Evolutionary conservation across 331 rosid genomes (phyloP), one percentile per base, ranked within the genome.

Genomic region (Rosa hybrid): DNA sequence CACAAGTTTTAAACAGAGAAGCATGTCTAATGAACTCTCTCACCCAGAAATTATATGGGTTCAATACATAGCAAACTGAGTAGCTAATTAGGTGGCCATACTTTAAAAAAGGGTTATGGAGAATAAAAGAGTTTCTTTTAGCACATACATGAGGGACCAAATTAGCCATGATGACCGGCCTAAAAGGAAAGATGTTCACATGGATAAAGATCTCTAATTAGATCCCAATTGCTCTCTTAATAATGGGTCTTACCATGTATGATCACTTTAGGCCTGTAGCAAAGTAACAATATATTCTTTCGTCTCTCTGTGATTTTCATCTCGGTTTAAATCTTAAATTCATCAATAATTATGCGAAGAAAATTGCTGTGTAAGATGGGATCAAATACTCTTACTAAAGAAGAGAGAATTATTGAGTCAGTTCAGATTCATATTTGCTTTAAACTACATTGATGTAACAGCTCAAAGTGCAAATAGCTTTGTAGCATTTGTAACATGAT

Each of bases 131-230:
- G 74, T 12, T 70, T 39, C 74, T 68, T 68, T 46, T 21, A 10
- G 42, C 49, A 71, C 49, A 68, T 50, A 6, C 45, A 38, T 2
- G 78, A 23, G 86, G 81, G 78, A 74, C 81, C 75, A 83, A 79
- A 74, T 30, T 69, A 48, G 69, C 30, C 59, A 79, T 75, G 86
- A 79, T 75, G 54, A 48, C 49, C 34, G 77, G 16, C 51, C 62
- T 42, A 39, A 59, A 79, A 64, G 42, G 77, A 44, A 69, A 79
- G 20, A 63, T 46, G 41, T 45, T 73, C 64, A 30, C 80, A 76
- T 76, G 81, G 50, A 60, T 57, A 82, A 60, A 82, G 73, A 76
- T 76, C 57, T 45, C 68, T 53, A 27, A 39, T 53, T 70, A 50
- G 48, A 56, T 68, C 60, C 56, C 45, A 2, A 13, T 77, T 65